Percentiles rank a stretch among this genome's conserved stretches.
Conservation (phyloP, 352 stramenopile genomes). For the Aphanomyces invadans region DNA sequence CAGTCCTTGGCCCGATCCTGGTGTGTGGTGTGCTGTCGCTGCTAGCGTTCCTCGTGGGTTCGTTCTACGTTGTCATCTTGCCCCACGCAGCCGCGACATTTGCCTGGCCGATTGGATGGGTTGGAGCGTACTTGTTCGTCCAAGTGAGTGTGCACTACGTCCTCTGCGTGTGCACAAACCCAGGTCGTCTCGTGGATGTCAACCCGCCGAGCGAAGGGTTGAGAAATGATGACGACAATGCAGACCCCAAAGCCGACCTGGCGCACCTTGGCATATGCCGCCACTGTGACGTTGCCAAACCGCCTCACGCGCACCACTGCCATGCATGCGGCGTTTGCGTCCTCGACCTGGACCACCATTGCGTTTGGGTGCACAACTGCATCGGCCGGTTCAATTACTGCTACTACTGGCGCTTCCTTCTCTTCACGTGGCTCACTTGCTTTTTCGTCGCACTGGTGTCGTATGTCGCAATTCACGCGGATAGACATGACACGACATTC, state of each 20-base stretch:
- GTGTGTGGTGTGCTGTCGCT: neutral
- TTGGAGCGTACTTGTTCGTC: conserved; percentile 1
- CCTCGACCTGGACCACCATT: conserved; percentile 63
- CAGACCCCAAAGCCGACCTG: neutral
- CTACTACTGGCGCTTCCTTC: conserved; percentile 21
- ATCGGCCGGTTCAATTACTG: conserved; percentile 75
- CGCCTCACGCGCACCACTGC: conserved; percentile 22
- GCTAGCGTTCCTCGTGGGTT: neutral
- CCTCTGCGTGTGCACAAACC: conserved; percentile 8
- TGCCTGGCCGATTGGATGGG: neutral
- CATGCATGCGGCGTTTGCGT: conserved; percentile 24
- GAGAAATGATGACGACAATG: conserved; percentile 12
- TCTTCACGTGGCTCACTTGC: conserved; percentile 16
- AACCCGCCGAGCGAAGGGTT: neutral
- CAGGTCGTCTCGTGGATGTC: neutral
- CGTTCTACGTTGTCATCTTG: conserved; percentile 9
- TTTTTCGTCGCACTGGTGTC: neutral
- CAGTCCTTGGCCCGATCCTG: conserved; percentile 9
- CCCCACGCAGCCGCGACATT: neutral
- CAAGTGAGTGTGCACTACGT: conserved; percentile 13
- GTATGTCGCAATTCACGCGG: neutral
- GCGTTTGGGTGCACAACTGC: conserved; percentile 76
- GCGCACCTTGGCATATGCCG: neutral
- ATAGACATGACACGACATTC: neutral
- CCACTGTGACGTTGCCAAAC: conserved; percentile 17